These are phyloP conservation scores for Prosopis cineraria DNA, from an alignment of 306 rosid genomes.

Conservation along the genomic window DNA sequence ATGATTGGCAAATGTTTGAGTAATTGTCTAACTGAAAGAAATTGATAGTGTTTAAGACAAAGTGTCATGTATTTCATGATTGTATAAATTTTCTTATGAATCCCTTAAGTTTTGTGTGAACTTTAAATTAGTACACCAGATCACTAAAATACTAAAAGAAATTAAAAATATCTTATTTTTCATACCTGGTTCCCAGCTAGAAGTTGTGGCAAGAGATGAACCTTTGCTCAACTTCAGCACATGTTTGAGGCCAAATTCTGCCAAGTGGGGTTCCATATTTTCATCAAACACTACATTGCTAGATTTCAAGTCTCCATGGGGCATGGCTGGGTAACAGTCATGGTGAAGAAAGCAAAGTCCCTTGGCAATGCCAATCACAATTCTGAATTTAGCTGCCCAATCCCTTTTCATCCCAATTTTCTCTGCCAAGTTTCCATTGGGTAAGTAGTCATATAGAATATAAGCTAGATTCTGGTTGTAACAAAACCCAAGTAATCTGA, in stretches of 20 bases:
- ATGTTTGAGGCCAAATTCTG: constrained; percentile 79
- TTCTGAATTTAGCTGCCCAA: constrained; percentile 72
- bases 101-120: not conserved
- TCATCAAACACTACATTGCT: constrained; percentile 82
- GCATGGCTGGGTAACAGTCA: constrained; percentile 73
- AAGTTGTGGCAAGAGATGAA: constrained; percentile 43
- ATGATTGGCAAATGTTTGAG: constrained; percentile 1
- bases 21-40: not conserved
- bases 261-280: constrained; percentile 83
- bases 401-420: constrained; percentile 63
- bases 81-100: not conserved
- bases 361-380: constrained; percentile 67
- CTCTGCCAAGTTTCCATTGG: constrained; percentile 81
- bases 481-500: constrained; percentile 79
- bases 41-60: not conserved
- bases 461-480: constrained; percentile 73
- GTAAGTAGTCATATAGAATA: constrained; percentile 76
- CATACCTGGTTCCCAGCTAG: constrained; percentile 66
- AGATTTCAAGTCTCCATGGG: constrained; percentile 87
- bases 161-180: not conserved
- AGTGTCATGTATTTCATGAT: not conserved
- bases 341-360: constrained; percentile 93
- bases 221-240: constrained; percentile 55
- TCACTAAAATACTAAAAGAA: not conserved
- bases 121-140: not conserved